Evolutionary conservation across 1,284 basidiomycete genomes (phyloP).

Genomic region (Cryptococcus wingfieldii): DNA sequence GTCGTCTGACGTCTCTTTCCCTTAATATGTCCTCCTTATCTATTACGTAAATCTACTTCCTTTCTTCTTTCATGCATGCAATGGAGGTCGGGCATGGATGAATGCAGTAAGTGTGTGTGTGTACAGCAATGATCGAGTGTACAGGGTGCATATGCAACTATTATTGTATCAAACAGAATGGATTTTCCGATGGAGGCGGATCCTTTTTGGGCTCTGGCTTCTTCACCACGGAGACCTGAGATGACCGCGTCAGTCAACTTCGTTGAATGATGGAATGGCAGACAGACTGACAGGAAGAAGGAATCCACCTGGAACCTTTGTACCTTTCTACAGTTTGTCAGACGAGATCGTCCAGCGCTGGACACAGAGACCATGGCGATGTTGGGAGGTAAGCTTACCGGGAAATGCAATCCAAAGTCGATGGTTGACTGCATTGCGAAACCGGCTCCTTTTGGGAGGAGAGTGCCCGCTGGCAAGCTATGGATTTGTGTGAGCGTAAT

Average conservation of each 20-base stretch:
- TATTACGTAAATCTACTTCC: constrained; percentile 12
- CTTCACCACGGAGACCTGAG: constrained; percentile 32
- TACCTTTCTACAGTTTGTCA: constrained; percentile 21
- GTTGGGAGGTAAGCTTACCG: constrained; percentile 21
- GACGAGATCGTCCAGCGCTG: background rate
- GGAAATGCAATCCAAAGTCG: constrained; percentile 44
- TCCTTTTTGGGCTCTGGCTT: constrained; percentile 15
- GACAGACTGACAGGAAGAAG: constrained; percentile 27
- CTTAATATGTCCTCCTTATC: background rate
- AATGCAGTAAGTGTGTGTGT: too few relatives aligned
- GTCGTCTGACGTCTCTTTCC: background rate
- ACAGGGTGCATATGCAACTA: constrained; percentile 1
- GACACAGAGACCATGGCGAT: background rate
- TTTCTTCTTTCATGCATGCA: constrained; percentile 4
- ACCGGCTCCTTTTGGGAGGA: constrained; percentile 38
- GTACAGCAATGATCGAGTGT: background rate
- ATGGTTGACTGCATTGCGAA: constrained; percentile 45
- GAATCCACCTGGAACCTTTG: constrained; percentile 39
- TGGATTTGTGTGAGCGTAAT: background rate
- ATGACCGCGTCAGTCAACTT: background rate
- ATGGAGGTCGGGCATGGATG: background rate
- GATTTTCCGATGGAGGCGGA: constrained; percentile 19
- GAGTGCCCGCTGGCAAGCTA: constrained; percentile 42
- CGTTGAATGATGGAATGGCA: background rate
- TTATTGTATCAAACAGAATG: constrained; percentile 29